Base-by-base conservation (phyloP, 2,329 filamentous ascomycete species). In the Albifimbria verrucaria region DNA sequence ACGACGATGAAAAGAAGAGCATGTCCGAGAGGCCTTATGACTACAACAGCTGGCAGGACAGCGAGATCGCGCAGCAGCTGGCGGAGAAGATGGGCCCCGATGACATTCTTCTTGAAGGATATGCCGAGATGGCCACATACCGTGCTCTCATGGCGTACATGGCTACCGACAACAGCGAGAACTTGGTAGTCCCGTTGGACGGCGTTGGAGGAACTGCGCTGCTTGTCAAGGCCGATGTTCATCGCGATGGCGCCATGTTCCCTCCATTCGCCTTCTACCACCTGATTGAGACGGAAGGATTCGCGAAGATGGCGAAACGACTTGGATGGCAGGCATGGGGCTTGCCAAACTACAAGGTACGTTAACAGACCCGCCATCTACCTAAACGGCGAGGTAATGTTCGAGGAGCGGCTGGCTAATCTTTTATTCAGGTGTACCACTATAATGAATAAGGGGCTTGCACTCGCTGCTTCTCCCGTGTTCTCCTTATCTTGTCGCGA, bases 241-340 rank as follows among this genome's bases (percentile, higher is more conserved):
- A 99, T 69, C 85, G 94, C 23, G 94, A 99, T 66, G 94, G 94
- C 20, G 93, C 94, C 68, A 99, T 97, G 93, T 99, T 99, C 75
- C 94, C 94, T 18, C 84, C 94, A 0, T 99, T 99, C 68, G 75
- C 93, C 3, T 99, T 99, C 68, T 97, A 97, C 68, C 89, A 99
- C 71, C 79, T 99, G 55, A 95, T 99, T 56, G 94, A 99, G 77
- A 97, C 94, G 0, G 94, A 99, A 67, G 94, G 94, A 0, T 99
- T 99, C 66, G 92, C 94, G 18, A 96, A 93, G 75, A 99, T 99
- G 94, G 92, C 92, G 12, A 88, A 84, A 69, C 80, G 94, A 59
- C 72, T 99, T 65, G 92, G 92, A 48, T 97, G 92, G 86, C 80
- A 87, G 56, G 83, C 89, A 54, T 91, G 81, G 61, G 94, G 94